Conservation (phyloP, 257 asterid genomes). For the Solanum ossicruentum region DNA sequence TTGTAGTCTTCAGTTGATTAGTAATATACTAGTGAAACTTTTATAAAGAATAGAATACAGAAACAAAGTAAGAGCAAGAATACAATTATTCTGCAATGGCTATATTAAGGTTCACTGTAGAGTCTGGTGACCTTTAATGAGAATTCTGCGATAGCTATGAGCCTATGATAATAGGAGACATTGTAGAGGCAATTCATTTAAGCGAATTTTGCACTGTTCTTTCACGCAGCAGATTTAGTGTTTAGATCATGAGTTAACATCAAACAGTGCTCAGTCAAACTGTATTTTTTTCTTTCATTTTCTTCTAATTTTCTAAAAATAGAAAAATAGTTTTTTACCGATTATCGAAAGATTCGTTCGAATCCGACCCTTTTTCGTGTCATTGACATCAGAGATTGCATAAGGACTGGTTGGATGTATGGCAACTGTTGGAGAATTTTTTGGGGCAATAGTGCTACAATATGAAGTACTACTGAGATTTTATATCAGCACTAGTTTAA, state of each 20-base stretch:
- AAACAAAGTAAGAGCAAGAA: neutral
- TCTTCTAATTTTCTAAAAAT: too few relatives aligned
- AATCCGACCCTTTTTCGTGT: too few relatives aligned
- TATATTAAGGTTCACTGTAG: neutral
- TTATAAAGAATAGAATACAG: neutral
- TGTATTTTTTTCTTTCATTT: too few relatives aligned
- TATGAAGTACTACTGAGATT: neutral
- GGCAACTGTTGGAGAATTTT: neutral
- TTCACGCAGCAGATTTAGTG: neutral
- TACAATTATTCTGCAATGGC: neutral
- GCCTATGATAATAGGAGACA: neutral
- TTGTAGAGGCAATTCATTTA: neutral
- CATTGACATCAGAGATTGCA: too few relatives aligned
- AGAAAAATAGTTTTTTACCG: too few relatives aligned
- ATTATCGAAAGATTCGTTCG: too few relatives aligned
- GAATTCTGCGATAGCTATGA: neutral
- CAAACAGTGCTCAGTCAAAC: neutral
- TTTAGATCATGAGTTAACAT: neutral
- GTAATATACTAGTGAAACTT: neutral
- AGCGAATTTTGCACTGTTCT: neutral
- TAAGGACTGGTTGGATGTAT: neutral
- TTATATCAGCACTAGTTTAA: neutral
- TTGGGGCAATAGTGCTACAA: neutral
- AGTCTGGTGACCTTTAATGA: neutral
- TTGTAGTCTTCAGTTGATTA: neutral